A percentile compares a stretch with the other conserved stretches of the same genome.
These are phyloP conservation scores for Boeremia exigua DNA, from an alignment of 2,329 filamentous ascomycete species.

Conservation along the genomic window DNA sequence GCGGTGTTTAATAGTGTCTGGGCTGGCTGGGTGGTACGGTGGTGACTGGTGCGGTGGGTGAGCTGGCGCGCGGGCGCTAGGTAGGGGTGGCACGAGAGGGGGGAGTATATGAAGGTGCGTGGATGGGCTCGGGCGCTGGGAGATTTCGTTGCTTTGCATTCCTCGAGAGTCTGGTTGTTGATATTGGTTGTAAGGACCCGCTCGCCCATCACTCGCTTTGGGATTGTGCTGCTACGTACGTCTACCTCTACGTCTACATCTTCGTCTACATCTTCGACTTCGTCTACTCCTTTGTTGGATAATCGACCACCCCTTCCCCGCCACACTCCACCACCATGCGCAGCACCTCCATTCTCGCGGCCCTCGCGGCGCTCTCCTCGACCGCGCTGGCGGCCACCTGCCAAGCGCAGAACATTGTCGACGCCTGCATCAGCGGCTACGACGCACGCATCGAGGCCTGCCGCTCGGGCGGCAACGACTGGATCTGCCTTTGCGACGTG, in stretches of 20 bases:
- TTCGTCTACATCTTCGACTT: background rate
- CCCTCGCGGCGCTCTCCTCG: conserved; percentile 35
- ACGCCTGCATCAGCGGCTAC: conserved; percentile 54
- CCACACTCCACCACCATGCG: conserved; percentile 37
- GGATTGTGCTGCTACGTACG: background rate
- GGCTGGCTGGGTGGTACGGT: too few relatives aligned
- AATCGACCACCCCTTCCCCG: too few relatives aligned
- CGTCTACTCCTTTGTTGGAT: background rate
- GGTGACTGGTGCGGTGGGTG: too few relatives aligned
- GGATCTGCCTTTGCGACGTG: conserved; percentile 64
- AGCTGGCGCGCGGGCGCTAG: too few relatives aligned
- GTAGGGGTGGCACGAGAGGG: too few relatives aligned
- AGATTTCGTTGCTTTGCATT: too few relatives aligned
- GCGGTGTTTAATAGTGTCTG: too few relatives aligned
- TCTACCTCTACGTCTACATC: background rate
- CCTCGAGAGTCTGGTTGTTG: too few relatives aligned
- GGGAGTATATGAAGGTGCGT: too few relatives aligned
- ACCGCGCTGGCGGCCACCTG: conserved; percentile 47
- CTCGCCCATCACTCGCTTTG: conserved; percentile 10
- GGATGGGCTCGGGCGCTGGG: background rate
- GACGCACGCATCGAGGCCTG: conserved; percentile 53
- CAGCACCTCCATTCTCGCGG: conserved; percentile 39
- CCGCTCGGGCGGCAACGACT: conserved; percentile 53
- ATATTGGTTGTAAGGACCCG: too few relatives aligned
- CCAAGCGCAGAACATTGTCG: conserved; percentile 55